Conservation (phyloP, 2,329 filamentous ascomycete genomes). For the Ascochyta koolunga region DNA sequence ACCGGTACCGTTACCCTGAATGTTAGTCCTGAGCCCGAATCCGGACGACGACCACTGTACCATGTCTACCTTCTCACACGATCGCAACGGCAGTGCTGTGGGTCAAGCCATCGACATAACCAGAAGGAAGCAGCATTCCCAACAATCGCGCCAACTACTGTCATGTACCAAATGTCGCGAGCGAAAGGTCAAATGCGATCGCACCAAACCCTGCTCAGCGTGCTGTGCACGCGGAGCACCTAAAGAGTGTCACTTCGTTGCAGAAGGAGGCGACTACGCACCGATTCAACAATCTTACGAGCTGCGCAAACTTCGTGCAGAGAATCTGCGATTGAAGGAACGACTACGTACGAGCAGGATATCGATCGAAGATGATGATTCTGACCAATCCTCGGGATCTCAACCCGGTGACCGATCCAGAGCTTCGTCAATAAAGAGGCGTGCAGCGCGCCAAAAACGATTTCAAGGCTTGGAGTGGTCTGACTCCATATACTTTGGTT, state of each 20-base stretch:
- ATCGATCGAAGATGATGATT: constrained; percentile 48
- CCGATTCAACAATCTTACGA: constrained; percentile 57
- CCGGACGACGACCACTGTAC: constrained; percentile 1
- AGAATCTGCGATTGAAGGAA: constrained; percentile 54
- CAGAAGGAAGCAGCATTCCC: constrained; percentile 47
- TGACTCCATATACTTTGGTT: constrained; percentile 58
- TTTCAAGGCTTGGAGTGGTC: constrained; percentile 50
- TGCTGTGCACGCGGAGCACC: constrained; percentile 56
- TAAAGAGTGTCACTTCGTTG: constrained; percentile 55
- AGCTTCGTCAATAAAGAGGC: constrained; percentile 30
- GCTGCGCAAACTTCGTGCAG: constrained; percentile 53
- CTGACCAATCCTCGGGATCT: constrained; percentile 34
- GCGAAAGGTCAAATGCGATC: constrained; percentile 59
- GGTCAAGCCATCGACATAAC: constrained; percentile 20
- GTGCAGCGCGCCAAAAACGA: constrained; percentile 39
- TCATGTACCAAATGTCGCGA: constrained; percentile 58
- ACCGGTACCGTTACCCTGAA: constrained; percentile 14
- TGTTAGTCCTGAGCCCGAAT: constrained; percentile 23
- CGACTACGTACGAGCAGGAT: constrained; percentile 44
- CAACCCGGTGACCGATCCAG: constrained; percentile 26
- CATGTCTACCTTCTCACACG: constrained; percentile 25
- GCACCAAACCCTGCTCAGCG: constrained; percentile 57
- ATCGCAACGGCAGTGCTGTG: constrained; percentile 17
- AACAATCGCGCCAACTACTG: constrained; percentile 52
- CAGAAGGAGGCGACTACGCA: constrained; percentile 54